A percentile compares a stretch with the other conserved stretches of the same genome.
phyloP scores from a whole-genome alignment of 331 rosid species.

The Quercus lobata region DNA sequence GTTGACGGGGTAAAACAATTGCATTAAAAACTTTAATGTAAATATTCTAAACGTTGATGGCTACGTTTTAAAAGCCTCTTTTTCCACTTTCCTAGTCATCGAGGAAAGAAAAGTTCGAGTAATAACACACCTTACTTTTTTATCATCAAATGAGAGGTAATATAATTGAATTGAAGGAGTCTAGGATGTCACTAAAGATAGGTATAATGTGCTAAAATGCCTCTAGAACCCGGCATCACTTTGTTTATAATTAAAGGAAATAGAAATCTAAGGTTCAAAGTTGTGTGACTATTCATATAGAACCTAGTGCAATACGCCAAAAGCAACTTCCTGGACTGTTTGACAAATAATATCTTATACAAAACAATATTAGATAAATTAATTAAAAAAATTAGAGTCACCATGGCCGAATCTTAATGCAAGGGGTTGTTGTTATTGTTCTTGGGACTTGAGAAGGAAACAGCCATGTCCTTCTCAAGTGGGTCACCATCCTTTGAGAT shows the following conservation, averaged over 20 bases:
- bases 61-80: background rate
- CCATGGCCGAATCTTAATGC: conserved; percentile 15
- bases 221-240: background rate
- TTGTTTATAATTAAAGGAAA: background rate
- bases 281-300: background rate
- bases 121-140: background rate
- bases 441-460: conserved; percentile 39
- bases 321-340: conserved; percentile 10
- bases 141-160: background rate
- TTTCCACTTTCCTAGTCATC: conserved; percentile 32
- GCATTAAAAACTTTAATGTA: background rate
- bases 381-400: conserved; percentile 14
- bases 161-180: conserved; percentile 17
- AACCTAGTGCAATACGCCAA: conserved; percentile 26
- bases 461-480: conserved; percentile 45
- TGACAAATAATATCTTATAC: conserved; percentile 16
- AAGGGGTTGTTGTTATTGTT: conserved; percentile 20
- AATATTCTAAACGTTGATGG: conserved; percentile 15
- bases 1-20: conserved; percentile 28
- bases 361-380: conserved; percentile 5
- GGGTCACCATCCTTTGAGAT: conserved; percentile 46
- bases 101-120: conserved; percentile 6
- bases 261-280: background rate
- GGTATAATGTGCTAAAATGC: background rate
- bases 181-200: background rate